Evolutionary conservation across 768 basidiomycete species (phyloP).

Genomic region (Russula vinacea): DNA sequence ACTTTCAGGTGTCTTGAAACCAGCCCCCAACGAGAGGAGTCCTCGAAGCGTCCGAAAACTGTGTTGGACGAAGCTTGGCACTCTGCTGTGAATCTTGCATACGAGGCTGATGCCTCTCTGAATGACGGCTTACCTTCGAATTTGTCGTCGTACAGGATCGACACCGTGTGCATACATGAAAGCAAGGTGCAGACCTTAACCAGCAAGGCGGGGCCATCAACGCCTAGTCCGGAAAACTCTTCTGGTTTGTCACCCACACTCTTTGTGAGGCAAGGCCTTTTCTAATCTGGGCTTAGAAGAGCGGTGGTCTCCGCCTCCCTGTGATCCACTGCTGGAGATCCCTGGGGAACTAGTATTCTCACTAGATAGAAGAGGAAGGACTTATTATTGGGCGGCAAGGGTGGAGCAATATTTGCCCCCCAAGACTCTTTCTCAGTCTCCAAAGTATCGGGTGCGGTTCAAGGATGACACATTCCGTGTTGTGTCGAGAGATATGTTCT

Average conservation of each 20-base stretch:
- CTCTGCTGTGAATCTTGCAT: slow-evolving; percentile 27
- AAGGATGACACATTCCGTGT: slow-evolving; percentile 48
- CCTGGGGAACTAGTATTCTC: slow-evolving; percentile 70
- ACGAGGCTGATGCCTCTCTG: slow-evolving; percentile 22
- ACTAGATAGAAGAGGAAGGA: slow-evolving; percentile 38
- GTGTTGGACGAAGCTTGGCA: slow-evolving; percentile 27
- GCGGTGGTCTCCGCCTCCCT: slow-evolving; percentile 43
- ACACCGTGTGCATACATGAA: slow-evolving; percentile 2
- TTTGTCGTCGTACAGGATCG: slow-evolving; percentile 25
- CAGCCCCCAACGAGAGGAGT: background rate
- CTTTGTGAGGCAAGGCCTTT: slow-evolving; percentile 24
- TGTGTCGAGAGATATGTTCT: slow-evolving; percentile 54
- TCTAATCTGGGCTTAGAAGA: slow-evolving; percentile 19
- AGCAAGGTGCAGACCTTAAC: background rate
- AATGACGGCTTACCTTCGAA: slow-evolving; percentile 30
- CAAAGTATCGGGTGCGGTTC: slow-evolving; percentile 57
- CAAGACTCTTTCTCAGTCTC: slow-evolving; percentile 37
- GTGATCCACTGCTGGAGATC: slow-evolving; percentile 51
- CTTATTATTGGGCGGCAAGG: slow-evolving; percentile 64
- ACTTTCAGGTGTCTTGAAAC: slow-evolving; percentile 33
- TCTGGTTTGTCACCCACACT: slow-evolving; percentile 23
- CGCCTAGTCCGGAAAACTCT: background rate
- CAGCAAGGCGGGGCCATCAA: background rate
- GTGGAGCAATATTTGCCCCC: slow-evolving; percentile 53
- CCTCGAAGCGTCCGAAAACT: slow-evolving; percentile 24